phyloP scores from a whole-genome alignment of 345 rosid species.

The Eucalyptus tenuipes region DNA sequence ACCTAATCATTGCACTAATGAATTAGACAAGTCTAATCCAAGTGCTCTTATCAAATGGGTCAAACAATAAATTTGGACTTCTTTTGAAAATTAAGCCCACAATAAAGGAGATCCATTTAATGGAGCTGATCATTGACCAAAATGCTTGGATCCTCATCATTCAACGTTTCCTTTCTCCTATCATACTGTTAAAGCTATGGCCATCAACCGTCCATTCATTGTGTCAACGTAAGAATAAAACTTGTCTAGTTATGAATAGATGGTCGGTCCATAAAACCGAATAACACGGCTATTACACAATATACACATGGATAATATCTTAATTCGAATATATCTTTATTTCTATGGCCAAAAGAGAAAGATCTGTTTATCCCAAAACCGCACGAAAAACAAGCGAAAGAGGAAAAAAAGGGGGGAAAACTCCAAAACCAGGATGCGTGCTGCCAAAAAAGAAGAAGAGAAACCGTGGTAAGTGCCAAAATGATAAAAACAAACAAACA shows the following conservation, averaged over 20 bases:
- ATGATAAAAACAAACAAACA: background rate
- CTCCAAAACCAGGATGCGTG: background rate
- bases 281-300: background rate
- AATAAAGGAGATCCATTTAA: background rate
- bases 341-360: background rate
- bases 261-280: rapidly evolving
- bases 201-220: background rate
- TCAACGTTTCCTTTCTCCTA: background rate
- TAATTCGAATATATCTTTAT: background rate
- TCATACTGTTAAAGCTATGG: rapidly evolving
- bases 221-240: background rate
- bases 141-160: background rate
- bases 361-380: background rate
- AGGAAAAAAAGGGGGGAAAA: background rate
- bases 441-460: background rate
- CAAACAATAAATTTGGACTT: background rate
- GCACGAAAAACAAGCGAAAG: background rate
- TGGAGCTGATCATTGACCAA: background rate
- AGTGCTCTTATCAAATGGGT: background rate
- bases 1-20: background rate
- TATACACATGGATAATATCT: background rate
- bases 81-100: background rate
- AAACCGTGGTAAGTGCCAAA: background rate
- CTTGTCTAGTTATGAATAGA: background rate
- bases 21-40: background rate